phyloP scores from a whole-genome alignment of 208 protist species.

The Leishmania martiniquensis region DNA sequence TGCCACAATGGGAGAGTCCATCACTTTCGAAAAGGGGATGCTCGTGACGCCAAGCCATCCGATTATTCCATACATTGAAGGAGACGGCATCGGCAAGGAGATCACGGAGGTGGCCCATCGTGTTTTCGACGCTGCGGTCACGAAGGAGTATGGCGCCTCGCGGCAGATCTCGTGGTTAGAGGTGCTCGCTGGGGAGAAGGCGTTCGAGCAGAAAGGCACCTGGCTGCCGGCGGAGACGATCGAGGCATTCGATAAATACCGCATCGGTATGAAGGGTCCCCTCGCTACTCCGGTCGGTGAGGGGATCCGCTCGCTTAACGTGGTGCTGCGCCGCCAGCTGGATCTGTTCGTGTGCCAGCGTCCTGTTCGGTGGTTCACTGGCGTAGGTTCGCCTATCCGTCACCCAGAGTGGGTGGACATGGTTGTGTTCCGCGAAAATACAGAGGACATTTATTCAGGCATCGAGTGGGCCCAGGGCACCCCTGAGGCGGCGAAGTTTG shows the following conservation, averaged over 20 bases:
- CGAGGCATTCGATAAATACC: slow-evolving; percentile 36
- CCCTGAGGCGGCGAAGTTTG: slow-evolving; percentile 37
- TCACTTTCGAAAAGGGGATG: slow-evolving; percentile 19
- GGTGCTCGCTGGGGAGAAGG: slow-evolving; percentile 47
- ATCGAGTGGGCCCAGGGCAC: slow-evolving; percentile 54
- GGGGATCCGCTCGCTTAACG: slow-evolving; percentile 59
- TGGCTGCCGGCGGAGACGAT: slow-evolving; percentile 49
- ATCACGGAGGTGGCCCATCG: slow-evolving; percentile 36
- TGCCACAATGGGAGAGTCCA: slow-evolving; percentile 18
- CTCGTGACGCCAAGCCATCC: slow-evolving; percentile 35
- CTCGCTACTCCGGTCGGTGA: slow-evolving; percentile 49
- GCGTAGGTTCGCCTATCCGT: slow-evolving; percentile 40
- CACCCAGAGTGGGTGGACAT: slow-evolving; percentile 64
- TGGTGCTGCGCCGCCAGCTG: slow-evolving; percentile 49
- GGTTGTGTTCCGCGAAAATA: slow-evolving; percentile 65
- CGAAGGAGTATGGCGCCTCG: slow-evolving; percentile 40
- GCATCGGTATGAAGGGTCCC: slow-evolving; percentile 48
- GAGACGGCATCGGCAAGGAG: slow-evolving; percentile 54
- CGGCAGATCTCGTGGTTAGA: slow-evolving; percentile 47
- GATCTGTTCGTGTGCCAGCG: slow-evolving; percentile 59
- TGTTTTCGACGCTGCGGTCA: slow-evolving; percentile 42
- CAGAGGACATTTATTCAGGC: slow-evolving; percentile 61
- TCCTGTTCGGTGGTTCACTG: slow-evolving; percentile 50
- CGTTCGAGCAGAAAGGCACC: slow-evolving; percentile 21
- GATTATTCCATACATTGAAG: slow-evolving; percentile 58